These are phyloP conservation scores for Blastobotrys elegans DNA, from an alignment of 1,139 yeast genomes.

Conservation along the genomic window DNA sequence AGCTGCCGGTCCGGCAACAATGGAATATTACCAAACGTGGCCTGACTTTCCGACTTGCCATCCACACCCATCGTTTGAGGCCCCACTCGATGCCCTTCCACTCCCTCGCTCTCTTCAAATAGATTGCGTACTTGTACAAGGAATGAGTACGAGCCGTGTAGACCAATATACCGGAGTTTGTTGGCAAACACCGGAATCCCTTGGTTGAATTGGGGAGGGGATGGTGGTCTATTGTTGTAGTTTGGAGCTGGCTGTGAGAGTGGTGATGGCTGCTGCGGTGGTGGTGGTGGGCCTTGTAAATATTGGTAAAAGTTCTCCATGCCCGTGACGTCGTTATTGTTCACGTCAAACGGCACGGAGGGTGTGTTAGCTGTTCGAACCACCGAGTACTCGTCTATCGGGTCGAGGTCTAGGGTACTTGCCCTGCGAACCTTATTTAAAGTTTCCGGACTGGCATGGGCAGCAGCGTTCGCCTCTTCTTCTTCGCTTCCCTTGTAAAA, in stretches of 20 bases:
- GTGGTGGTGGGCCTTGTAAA: conserved; percentile 3
- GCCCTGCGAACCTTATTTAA: neutral
- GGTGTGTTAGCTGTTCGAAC: neutral
- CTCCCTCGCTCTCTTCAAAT: conserved; percentile 11
- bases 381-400: neutral
- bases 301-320: conserved; percentile 5
- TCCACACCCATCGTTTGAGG: conserved; percentile 16
- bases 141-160: conserved; percentile 15
- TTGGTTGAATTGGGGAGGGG: neutral
- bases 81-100: conserved; percentile 8
- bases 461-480: neutral
- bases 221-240: neutral
- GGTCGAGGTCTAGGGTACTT: neutral
- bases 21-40: conserved; percentile 8
- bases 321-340: neutral
- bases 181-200: conserved; percentile 11
- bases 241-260: neutral
- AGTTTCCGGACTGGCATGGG: neutral
- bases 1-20: conserved; percentile 13
- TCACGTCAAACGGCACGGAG: no score
- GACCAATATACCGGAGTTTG: conserved; percentile 13
- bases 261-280: neutral
- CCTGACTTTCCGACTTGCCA: neutral
- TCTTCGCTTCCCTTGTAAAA: conserved; percentile 5
- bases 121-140: conserved; percentile 13